A percentile compares a stretch with the other conserved stretches of the same genome.
phyloP scores from a whole-genome alignment of 2,329 filamentous ascomycete species.

The Mycosphaerella sp. region DNA sequence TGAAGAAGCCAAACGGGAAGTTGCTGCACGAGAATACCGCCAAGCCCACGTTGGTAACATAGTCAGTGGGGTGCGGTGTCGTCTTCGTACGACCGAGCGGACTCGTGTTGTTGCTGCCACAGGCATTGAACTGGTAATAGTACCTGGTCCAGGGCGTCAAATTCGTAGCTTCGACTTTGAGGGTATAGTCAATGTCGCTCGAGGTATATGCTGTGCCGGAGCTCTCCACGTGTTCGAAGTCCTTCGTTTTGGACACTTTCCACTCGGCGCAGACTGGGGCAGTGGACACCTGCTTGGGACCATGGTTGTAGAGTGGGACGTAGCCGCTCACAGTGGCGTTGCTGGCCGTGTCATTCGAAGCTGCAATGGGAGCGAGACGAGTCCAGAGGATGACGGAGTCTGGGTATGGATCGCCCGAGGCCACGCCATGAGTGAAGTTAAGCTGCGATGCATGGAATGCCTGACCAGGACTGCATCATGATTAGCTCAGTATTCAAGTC shows the following conservation, averaged over 20 bases:
- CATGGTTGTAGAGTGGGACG: slow-evolving; percentile 49
- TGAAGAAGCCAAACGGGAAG: slow-evolving; percentile 43
- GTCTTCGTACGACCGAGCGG: slow-evolving; percentile 65
- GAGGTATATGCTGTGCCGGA: slow-evolving; percentile 60
- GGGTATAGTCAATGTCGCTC: slow-evolving; percentile 67
- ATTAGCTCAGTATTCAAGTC: background rate
- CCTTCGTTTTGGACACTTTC: slow-evolving; percentile 49
- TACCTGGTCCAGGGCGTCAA: slow-evolving; percentile 60
- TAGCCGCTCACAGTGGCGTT: slow-evolving; percentile 52
- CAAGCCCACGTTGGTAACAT: slow-evolving; percentile 53
- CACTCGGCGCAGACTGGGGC: slow-evolving; percentile 63
- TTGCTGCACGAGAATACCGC: slow-evolving; percentile 68
- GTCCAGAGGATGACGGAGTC: slow-evolving; percentile 40
- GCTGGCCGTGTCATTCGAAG: slow-evolving; percentile 34
- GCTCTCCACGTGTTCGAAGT: slow-evolving; percentile 46
- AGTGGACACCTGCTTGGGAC: slow-evolving; percentile 50
- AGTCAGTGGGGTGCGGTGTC: slow-evolving; percentile 51
- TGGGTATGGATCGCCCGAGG: slow-evolving; percentile 41
- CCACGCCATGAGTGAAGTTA: slow-evolving; percentile 55
- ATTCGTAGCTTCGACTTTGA: slow-evolving; percentile 63
- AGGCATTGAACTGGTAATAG: slow-evolving; percentile 65
- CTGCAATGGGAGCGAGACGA: slow-evolving; percentile 35
- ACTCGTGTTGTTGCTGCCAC: slow-evolving; percentile 55
- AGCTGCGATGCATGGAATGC: slow-evolving; percentile 44
- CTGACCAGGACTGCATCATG: slow-evolving; percentile 34